phyloP scores from a whole-genome alignment of 2,329 filamentous ascomycete genomes.

The Fusarium abutilonis region DNA sequence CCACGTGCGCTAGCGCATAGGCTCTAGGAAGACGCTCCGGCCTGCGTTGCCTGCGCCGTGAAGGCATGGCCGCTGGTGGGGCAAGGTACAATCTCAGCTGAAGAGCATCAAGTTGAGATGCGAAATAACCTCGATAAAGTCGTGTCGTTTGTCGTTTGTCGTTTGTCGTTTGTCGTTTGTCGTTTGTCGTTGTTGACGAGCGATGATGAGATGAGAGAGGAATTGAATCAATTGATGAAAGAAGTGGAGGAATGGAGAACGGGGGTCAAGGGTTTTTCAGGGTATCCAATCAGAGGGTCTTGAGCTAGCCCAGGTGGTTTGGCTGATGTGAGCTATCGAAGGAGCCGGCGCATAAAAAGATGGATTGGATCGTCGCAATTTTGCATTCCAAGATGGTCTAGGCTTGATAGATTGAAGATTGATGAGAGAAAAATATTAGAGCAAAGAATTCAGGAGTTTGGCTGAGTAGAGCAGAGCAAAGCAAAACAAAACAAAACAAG shows the following conservation, averaged over 20 bases:
- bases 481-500: not conserved
- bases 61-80: constrained; percentile 29
- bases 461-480: not conserved
- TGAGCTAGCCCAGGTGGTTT: constrained; percentile 4
- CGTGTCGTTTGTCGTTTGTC: not conserved
- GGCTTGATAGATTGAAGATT: not conserved
- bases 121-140: not conserved
- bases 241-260: constrained; percentile 27
- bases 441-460: not conserved
- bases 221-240: constrained; percentile 26
- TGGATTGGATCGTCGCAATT: constrained; percentile 3
- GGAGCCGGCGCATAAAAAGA: constrained; percentile 6
- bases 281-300: constrained; percentile 11
- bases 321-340: constrained; percentile 24
- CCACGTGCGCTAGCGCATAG: constrained; percentile 40
- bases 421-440: too few relatives aligned
- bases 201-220: constrained; percentile 12
- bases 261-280: not conserved
- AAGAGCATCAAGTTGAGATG: constrained; percentile 17
- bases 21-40: constrained; percentile 22
- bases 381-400: constrained; percentile 32
- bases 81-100: not conserved
- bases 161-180: not conserved
- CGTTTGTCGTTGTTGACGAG: not conserved
- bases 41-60: constrained; percentile 19